Conservation (phyloP, 345 rosid species). For the Draba incana region DNA sequence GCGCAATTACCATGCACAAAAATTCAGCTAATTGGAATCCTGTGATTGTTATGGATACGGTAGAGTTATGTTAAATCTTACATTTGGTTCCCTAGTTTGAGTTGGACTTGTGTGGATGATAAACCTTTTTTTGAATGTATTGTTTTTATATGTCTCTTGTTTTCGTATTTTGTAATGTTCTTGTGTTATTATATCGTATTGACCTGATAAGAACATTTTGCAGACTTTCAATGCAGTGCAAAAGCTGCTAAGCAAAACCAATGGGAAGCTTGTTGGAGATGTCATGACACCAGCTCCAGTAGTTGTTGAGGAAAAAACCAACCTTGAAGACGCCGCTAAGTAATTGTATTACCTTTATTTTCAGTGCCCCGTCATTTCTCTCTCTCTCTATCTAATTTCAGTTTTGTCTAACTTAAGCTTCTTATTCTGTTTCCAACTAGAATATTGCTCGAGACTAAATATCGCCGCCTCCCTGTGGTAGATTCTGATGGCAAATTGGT, state of each 20-base stretch:
- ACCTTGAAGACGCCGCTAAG: slow-evolving; percentile 96
- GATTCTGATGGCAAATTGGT: slow-evolving; percentile 86
- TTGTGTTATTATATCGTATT: slow-evolving; percentile 17
- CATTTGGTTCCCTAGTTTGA: not conserved
- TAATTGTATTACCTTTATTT: slow-evolving; percentile 36
- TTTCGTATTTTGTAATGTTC: not conserved
- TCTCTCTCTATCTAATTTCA: not conserved
- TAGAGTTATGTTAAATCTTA: not conserved
- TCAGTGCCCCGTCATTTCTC: slow-evolving; percentile 22
- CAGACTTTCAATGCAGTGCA: slow-evolving; percentile 92
- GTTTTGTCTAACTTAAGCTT: slow-evolving; percentile 25
- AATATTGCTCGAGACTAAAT: slow-evolving; percentile 83
- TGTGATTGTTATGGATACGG: slow-evolving; percentile 13
- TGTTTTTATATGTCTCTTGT: not conserved
- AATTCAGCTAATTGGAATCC: not conserved
- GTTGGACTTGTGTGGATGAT: not conserved
- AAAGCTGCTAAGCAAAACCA: slow-evolving; percentile 82
- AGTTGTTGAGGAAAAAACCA: slow-evolving; percentile 79
- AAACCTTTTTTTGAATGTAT: not conserved
- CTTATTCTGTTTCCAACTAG: slow-evolving; percentile 44
- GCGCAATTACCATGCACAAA: slow-evolving; percentile 20
- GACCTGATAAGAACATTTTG: slow-evolving; percentile 20
- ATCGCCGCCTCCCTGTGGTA: slow-evolving; percentile 94
- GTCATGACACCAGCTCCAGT: slow-evolving; percentile 88
- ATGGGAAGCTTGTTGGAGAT: slow-evolving; percentile 83